Conservation (phyloP, 768 basidiomycete species). For the Suillus brevipes region DNA sequence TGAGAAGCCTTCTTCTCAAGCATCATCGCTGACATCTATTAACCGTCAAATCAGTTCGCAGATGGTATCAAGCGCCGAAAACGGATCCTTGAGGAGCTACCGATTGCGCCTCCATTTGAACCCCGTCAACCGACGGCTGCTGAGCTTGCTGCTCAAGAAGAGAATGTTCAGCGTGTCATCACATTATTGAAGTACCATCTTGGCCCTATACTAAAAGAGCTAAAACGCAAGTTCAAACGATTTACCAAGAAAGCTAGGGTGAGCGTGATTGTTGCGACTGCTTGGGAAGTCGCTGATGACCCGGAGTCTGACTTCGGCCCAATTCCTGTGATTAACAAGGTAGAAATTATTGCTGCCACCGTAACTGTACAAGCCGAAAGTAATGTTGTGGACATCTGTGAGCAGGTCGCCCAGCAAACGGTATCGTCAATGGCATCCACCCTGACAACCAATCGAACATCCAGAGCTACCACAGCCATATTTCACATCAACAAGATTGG, state of each 20-base stretch:
- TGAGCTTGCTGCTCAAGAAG: slow-evolving; percentile 79
- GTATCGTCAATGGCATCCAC: slow-evolving; percentile 41
- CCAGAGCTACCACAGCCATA: slow-evolving; percentile 39
- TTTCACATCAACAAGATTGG: slow-evolving; percentile 84
- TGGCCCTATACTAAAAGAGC: slow-evolving; percentile 80
- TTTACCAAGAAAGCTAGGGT: slow-evolving; percentile 83
- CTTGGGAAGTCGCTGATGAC: slow-evolving; percentile 12
- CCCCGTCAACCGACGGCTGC: slow-evolving; percentile 79
- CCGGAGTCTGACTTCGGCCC: slow-evolving; percentile 63
- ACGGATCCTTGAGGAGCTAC: slow-evolving; percentile 82
- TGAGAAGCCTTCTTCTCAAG: slow-evolving; percentile 75
- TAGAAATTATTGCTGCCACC: slow-evolving; percentile 38
- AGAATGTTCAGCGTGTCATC: slow-evolving; percentile 74
- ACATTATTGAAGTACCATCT: slow-evolving; percentile 88
- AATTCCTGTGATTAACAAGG: slow-evolving; percentile 26
- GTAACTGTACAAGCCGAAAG: slow-evolving; percentile 41
- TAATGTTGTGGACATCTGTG: slow-evolving; percentile 45
- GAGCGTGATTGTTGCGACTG: slow-evolving; percentile 27
- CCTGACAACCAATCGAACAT: slow-evolving; percentile 20
- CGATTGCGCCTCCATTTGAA: slow-evolving; percentile 86
- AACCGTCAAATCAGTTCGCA: slow-evolving; percentile 85
- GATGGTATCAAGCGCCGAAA: slow-evolving; percentile 85
- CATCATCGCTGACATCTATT: slow-evolving; percentile 64
- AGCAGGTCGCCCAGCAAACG: slow-evolving; percentile 36
- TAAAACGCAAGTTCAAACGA: slow-evolving; percentile 90